Evolutionary conservation across 2,329 filamentous ascomycete species (phyloP).

Genomic region (Emydomyces testavorans): DNA sequence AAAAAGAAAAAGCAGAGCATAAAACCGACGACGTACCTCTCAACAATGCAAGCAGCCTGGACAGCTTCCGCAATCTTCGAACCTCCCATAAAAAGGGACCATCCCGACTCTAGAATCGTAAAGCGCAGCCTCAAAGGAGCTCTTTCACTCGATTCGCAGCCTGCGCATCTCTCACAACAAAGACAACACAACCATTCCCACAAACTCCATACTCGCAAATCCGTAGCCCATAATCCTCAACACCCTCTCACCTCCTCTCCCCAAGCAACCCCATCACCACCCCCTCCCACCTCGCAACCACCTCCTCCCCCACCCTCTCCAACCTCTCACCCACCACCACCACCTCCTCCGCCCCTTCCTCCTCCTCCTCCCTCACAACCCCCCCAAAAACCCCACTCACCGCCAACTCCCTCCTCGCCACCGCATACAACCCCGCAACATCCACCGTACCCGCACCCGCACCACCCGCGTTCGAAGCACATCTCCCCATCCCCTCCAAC

Average conservation of each 20-base stretch:
- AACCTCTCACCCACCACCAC: conserved; percentile 10
- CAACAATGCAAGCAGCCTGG: too few species aligned
- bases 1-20: too few species aligned
- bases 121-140: too few species aligned
- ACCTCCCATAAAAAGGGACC: too few species aligned
- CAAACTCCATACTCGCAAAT: too few species aligned
- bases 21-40: too few species aligned
- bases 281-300: conserved; percentile 16
- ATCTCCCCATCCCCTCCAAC: conserved; percentile 55
- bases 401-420: conserved; percentile 15
- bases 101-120: too few species aligned
- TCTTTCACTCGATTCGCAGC: too few species aligned
- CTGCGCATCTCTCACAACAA: too few species aligned
- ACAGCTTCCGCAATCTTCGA: too few species aligned
- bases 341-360: not conserved
- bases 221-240: too few species aligned
- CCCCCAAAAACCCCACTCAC: conserved; percentile 15
- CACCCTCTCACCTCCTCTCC: not conserved
- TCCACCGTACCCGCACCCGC: conserved; percentile 15
- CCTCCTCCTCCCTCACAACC: not conserved
- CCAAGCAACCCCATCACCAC: conserved; percentile 45
- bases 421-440: conserved; percentile 24
- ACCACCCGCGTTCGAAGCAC: conserved; percentile 5
- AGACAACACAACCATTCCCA: too few species aligned
- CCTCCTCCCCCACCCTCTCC: conserved; percentile 13